A percentile compares a stretch with the other conserved stretches of the same genome.
Evolutionary conservation across 176 grass and related monocot genomes (phyloP).

Genomic region (Aegilops sharonensis): DNA sequence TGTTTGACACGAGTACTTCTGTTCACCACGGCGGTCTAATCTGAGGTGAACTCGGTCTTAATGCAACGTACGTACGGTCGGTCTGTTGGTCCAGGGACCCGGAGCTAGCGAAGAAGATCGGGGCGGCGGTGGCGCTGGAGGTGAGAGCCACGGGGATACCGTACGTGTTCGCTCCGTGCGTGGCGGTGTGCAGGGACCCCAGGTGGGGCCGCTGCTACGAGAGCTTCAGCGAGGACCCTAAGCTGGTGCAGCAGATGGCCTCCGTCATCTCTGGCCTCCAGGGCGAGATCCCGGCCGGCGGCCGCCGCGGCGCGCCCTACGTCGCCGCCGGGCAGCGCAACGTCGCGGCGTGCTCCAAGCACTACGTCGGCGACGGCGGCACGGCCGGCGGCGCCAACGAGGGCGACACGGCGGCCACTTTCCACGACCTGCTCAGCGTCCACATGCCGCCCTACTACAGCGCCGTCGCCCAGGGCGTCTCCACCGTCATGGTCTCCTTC

Average conservation of each 20-base stretch:
- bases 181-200: conserved; percentile 79
- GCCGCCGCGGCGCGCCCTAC: neutral
- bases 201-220: conserved; percentile 86
- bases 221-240: conserved; percentile 74
- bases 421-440: conserved; percentile 37
- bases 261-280: conserved; percentile 62
- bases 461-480: conserved; percentile 56
- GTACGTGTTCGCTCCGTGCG: conserved; percentile 82
- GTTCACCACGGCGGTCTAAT: neutral
- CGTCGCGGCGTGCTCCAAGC: conserved; percentile 72
- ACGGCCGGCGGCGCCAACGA: conserved; percentile 55
- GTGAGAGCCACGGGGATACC: conserved; percentile 86
- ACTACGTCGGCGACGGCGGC: conserved; percentile 76
- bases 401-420: conserved; percentile 49
- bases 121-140: conserved; percentile 72
- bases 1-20: neutral
- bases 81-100: conserved; percentile 49
- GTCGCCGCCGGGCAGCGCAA: conserved; percentile 35
- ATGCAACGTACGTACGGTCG: neutral
- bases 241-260: conserved; percentile 60
- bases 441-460: conserved; percentile 81
- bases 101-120: conserved; percentile 83
- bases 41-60: too few relatives aligned
- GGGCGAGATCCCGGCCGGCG: conserved; percentile 50
- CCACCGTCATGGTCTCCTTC: conserved; percentile 76